These are phyloP conservation scores for Morella rubra DNA, from an alignment of 306 rosid species.

Conservation along the genomic window DNA sequence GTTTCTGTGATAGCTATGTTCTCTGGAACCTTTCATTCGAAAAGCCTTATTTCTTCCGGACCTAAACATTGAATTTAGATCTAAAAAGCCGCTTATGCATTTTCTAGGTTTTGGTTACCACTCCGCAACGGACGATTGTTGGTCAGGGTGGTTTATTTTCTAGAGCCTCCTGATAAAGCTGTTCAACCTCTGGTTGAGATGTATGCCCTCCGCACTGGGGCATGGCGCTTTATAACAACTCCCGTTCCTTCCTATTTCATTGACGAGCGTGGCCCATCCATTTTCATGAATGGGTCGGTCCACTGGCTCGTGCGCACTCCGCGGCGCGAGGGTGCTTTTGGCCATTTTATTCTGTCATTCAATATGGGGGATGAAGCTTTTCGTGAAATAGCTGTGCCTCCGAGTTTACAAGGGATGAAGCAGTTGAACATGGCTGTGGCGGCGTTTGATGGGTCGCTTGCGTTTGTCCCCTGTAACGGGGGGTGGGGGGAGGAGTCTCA, in stretches of 20 bases:
- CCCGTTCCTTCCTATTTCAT: neutral
- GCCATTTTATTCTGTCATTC: neutral
- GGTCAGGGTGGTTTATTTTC: too few species aligned
- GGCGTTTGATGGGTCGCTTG: conserved; percentile 1
- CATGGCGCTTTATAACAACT: neutral
- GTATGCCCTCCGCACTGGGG: neutral
- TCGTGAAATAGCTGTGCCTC: conserved; percentile 1
- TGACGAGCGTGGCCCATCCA: neutral
- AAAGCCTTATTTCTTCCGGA: neutral
- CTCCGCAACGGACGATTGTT: neutral
- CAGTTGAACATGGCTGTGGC: neutral
- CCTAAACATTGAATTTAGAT: neutral
- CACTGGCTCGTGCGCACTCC: neutral
- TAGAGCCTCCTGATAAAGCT: too few species aligned
- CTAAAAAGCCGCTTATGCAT: neutral
- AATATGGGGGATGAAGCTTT: neutral
- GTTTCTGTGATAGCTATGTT: neutral
- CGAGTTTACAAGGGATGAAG: neutral
- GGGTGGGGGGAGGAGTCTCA: neutral
- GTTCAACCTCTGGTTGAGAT: neutral
- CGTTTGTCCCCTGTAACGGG: neutral
- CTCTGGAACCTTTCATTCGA: neutral
- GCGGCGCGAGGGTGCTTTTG: neutral
- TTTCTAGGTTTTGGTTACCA: neutral
- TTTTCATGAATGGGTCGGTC: neutral